A percentile compares a stretch with the other conserved stretches of the same genome.
phyloP scores from a whole-genome alignment of 2,329 filamentous ascomycete species.

The Aspergillus brunneoviolaceus region DNA sequence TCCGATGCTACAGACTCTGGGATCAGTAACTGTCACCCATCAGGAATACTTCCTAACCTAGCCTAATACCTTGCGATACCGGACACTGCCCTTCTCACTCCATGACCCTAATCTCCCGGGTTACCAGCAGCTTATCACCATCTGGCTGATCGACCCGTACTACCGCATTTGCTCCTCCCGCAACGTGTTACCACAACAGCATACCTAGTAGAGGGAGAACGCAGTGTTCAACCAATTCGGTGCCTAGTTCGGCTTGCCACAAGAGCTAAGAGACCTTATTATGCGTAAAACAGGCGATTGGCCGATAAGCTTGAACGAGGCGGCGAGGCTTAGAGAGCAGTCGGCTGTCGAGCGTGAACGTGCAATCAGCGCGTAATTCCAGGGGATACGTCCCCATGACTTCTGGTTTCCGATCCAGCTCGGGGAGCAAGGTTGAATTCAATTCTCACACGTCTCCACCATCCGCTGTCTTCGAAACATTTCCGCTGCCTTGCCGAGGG shows the following conservation, averaged over 20 bases:
- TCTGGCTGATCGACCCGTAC: constrained; percentile 14
- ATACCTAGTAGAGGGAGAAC: constrained; percentile 4
- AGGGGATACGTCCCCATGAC: too few relatives aligned
- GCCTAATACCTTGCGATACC: constrained; percentile 11
- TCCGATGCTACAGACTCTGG: constrained; percentile 9
- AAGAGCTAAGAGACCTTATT: neutral
- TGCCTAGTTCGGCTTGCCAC: neutral
- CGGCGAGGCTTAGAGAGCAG: neutral
- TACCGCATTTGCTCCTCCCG: constrained; percentile 17
- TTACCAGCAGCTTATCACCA: constrained; percentile 9
- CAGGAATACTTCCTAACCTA: constrained; percentile 13
- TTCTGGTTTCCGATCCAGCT: too few relatives aligned
- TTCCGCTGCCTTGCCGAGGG: too few relatives aligned
- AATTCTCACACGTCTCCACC: too few relatives aligned
- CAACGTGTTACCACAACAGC: constrained; percentile 14
- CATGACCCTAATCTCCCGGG: constrained; percentile 9
- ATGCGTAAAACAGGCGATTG: neutral
- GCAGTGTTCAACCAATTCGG: neutral
- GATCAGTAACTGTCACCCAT: constrained; percentile 6
- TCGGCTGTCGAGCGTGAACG: neutral
- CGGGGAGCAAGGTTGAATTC: too few relatives aligned
- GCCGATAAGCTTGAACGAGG: neutral
- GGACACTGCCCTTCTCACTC: constrained; percentile 10
- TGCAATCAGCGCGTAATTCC: neutral
- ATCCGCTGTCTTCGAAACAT: too few relatives aligned